Conservation (phyloP, 257 asterid species). For the Gentiana macrophylla region DNA sequence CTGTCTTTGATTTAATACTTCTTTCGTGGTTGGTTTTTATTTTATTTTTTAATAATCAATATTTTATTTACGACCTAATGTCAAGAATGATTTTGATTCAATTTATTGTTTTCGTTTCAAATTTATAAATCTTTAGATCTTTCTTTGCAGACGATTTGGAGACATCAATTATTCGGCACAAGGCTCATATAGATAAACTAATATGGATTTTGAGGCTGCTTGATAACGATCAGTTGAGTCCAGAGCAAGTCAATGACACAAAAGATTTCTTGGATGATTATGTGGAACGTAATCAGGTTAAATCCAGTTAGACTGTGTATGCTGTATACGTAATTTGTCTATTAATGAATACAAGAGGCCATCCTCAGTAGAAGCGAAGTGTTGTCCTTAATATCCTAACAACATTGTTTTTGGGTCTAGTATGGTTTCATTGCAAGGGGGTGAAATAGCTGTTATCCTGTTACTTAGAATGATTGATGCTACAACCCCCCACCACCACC, state of each 20-base stretch:
- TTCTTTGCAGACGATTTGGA: constrained; percentile 64
- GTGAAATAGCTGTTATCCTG: constrained; percentile 3
- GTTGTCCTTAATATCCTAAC: background rate
- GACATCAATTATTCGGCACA: constrained; percentile 88
- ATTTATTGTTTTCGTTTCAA: no score
- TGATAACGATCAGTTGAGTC: constrained; percentile 97
- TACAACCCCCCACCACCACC: background rate
- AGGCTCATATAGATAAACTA: constrained; percentile 97
- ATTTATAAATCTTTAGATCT: constrained; percentile 2
- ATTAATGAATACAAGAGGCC: background rate
- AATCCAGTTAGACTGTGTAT: background rate
- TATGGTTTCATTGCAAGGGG: background rate
- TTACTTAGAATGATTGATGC: constrained; percentile 5
- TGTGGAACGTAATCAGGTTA: constrained; percentile 97
- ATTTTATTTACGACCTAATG: no score
- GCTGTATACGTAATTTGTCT: constrained; percentile 2
- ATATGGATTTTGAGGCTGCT: constrained; percentile 87
- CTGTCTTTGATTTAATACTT: constrained; percentile 5
- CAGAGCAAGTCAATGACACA: constrained; percentile 96
- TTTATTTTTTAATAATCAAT: no score
- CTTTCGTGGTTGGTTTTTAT: background rate
- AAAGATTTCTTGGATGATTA: constrained; percentile 98
- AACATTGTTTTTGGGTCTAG: background rate
- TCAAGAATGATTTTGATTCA: no score
- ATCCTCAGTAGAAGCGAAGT: background rate